A percentile compares a stretch with the other conserved stretches of the same genome.
Evolutionary conservation across 2,329 filamentous ascomycete species (phyloP).

Genomic region (Pseudopyricularia javanii): DNA sequence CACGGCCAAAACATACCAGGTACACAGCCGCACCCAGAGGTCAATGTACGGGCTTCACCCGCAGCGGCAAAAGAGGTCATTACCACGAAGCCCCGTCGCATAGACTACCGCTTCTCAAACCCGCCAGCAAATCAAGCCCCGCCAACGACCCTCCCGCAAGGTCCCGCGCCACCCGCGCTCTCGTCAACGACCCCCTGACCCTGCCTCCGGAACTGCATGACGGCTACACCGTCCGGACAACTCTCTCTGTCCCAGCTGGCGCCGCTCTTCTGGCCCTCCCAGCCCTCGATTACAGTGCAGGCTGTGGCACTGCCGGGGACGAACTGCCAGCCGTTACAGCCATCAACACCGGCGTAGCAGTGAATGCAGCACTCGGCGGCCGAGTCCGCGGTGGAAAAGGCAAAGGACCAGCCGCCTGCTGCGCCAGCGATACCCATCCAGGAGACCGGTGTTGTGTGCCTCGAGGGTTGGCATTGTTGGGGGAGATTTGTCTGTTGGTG

Average conservation of each 20-base stretch:
- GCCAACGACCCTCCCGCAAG: background rate
- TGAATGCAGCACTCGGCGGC: background rate
- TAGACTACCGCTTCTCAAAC: too few relatives aligned
- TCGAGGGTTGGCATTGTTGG: background rate
- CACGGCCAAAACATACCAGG: background rate
- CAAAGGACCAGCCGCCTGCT: background rate
- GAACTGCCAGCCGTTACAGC: constrained; percentile 3
- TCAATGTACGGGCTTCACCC: too few relatives aligned
- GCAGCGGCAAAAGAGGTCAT: background rate
- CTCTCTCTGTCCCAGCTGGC: background rate
- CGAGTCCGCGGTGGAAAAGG: background rate
- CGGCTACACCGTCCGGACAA: background rate
- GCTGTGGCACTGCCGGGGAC: background rate
- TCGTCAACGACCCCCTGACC: background rate
- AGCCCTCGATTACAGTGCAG: constrained; percentile 2
- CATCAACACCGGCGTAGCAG: background rate
- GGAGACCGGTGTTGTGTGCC: background rate
- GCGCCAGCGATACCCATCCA: background rate
- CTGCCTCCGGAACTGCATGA: background rate
- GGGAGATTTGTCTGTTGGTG: background rate
- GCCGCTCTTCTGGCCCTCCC: background rate
- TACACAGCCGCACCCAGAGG: background rate
- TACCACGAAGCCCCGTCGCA: too few relatives aligned
- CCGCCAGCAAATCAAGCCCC: background rate
- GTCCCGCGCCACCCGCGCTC: background rate